Percentiles rank a stretch among this genome's conserved stretches.
These are phyloP conservation scores for Aspergillus sp. DNA, from an alignment of 2,329 filamentous ascomycete genomes.

Conservation along the genomic window DNA sequence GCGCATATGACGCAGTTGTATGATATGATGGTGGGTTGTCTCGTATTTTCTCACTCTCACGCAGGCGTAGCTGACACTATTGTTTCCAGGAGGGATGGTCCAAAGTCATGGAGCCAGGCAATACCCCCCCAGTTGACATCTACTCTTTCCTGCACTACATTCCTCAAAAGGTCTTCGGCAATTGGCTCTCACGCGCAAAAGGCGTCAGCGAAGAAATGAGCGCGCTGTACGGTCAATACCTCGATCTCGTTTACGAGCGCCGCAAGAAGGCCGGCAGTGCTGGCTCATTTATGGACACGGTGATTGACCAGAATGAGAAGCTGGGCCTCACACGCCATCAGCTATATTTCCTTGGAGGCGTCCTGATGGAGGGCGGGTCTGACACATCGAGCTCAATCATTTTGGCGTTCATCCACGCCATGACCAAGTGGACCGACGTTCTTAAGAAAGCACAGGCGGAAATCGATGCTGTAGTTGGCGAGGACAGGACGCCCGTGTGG, in stretches of 20 bases:
- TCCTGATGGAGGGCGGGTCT: conserved; percentile 35
- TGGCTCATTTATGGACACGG: conserved; percentile 41
- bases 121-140: too few species aligned
- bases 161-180: conserved; percentile 31
- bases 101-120: too few species aligned
- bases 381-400: conserved; percentile 43
- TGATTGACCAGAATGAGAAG: conserved; percentile 39
- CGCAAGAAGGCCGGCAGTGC: conserved; percentile 16
- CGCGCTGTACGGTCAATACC: conserved; percentile 33
- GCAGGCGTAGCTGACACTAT: too few species aligned
- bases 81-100: too few species aligned
- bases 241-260: conserved; percentile 35
- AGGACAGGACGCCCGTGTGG: conserved; percentile 48
- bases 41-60: too few species aligned
- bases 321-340: conserved; percentile 37
- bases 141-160: too few species aligned
- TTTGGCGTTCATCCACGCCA: conserved; percentile 28
- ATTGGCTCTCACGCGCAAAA: conserved; percentile 40
- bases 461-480: conserved; percentile 52
- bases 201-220: conserved; percentile 35
- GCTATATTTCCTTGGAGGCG: conserved; percentile 38
- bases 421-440: conserved; percentile 12
- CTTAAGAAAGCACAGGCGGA: conserved; percentile 46
- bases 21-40: too few species aligned
- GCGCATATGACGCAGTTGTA: too few species aligned